Evolutionary conservation across 2,329 filamentous ascomycete species (phyloP).

Genomic region (Cercospora janseana): DNA sequence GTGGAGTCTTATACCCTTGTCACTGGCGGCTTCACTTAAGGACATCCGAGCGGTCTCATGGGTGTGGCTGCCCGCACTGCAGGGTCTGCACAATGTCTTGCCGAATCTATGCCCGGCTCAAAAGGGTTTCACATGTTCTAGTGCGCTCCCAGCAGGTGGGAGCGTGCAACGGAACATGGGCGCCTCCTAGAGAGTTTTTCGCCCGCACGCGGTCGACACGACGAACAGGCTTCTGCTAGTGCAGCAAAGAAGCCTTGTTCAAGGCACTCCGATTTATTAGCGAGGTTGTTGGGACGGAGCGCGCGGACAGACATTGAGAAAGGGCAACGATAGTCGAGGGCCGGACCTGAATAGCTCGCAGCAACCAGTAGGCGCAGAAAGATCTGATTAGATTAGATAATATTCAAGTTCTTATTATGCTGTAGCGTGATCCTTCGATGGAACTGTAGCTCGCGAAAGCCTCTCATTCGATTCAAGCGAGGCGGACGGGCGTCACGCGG

Average conservation of each 20-base stretch:
- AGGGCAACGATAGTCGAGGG: too few species aligned
- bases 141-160: not conserved
- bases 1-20: not conserved
- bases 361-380: not conserved
- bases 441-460: conserved; percentile 1
- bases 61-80: not conserved
- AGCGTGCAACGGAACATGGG: not conserved
- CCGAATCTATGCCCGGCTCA: too few species aligned
- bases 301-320: not conserved
- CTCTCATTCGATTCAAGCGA: conserved; percentile 1
- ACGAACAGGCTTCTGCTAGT: conserved; percentile 5
- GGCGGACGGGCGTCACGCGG: not conserved
- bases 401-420: not conserved
- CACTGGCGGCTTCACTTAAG: not conserved
- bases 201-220: too few species aligned
- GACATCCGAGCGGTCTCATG: conserved; percentile 3
- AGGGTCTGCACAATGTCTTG: too few species aligned
- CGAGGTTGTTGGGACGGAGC: conserved; percentile 6
- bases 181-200: too few species aligned
- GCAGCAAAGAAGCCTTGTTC: conserved; percentile 4
- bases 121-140: conserved; percentile 5
- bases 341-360: not conserved
- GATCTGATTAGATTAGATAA: conserved; percentile 9
- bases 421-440: conserved; percentile 3
- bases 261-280: not conserved